Conservation (phyloP, 1,139 yeast genomes). For the Hyphopichia khmerensis region DNA sequence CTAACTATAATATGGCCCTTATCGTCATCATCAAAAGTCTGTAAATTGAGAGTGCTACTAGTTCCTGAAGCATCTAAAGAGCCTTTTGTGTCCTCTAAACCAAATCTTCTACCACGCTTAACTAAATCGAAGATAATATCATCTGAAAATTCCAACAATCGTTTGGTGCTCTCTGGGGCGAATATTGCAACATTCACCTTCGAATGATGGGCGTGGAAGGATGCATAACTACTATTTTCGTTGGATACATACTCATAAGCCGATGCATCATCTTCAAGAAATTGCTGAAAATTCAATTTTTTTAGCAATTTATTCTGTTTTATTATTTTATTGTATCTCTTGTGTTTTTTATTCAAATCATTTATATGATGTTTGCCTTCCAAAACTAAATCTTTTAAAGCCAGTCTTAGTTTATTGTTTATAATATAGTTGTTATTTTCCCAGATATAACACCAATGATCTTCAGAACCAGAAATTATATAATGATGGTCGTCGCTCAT, state of each 20-base stretch:
- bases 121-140: conserved; percentile 73
- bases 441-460: conserved; percentile 77
- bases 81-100: not conserved
- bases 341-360: conserved; percentile 32
- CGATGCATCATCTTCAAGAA: conserved; percentile 23
- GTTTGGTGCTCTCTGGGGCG: conserved; percentile 75
- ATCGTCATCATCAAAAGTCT: conserved; percentile 24
- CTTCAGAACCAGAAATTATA: conserved; percentile 63
- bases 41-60: conserved; percentile 4
- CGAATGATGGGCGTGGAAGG: conserved; percentile 76
- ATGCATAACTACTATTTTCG: conserved; percentile 55
- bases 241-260: conserved; percentile 34
- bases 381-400: conserved; percentile 33
- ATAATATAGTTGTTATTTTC: conserved; percentile 43
- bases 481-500: conserved; percentile 54
- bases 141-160: conserved; percentile 65
- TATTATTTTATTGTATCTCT: conserved; percentile 29
- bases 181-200: conserved; percentile 73
- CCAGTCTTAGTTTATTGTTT: conserved; percentile 35
- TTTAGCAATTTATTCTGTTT: conserved; percentile 33
- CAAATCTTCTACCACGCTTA: conserved; percentile 21
- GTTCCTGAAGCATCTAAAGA: not conserved
- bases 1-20: conserved; percentile 62
- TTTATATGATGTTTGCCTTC: conserved; percentile 37
- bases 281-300: conserved; percentile 20